These are phyloP conservation scores for Didymella arachidicola DNA, from an alignment of 2,329 filamentous ascomycete species.

Conservation along the genomic window DNA sequence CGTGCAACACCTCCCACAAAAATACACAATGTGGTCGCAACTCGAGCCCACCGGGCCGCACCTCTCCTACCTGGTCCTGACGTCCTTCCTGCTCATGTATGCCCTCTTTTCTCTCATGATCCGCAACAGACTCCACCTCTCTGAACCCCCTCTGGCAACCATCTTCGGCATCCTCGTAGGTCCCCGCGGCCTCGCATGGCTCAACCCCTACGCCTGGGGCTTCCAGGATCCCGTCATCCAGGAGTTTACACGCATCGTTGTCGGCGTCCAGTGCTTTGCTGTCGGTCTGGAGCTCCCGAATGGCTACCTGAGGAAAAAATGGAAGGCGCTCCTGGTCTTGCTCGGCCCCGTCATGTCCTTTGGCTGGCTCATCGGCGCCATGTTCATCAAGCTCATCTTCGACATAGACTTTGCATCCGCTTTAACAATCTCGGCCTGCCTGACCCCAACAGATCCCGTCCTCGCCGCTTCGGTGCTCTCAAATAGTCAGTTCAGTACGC, in stretches of 20 bases:
- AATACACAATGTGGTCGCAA: slow-evolving; percentile 51
- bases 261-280: slow-evolving; percentile 54
- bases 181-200: slow-evolving; percentile 50
- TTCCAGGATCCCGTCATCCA: slow-evolving; percentile 53
- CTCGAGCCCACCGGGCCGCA: slow-evolving; percentile 58
- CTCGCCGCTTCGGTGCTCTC: slow-evolving; percentile 62
- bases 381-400: slow-evolving; percentile 59
- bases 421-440: slow-evolving; percentile 61
- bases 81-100: slow-evolving; percentile 56
- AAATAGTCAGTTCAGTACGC: slow-evolving; percentile 61
- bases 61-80: slow-evolving; percentile 55
- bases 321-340: slow-evolving; percentile 59
- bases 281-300: slow-evolving; percentile 52
- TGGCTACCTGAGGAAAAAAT: slow-evolving; percentile 60
- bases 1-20: background rate
- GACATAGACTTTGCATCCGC: slow-evolving; percentile 56
- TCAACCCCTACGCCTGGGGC: slow-evolving; percentile 54
- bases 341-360: slow-evolving; percentile 62
- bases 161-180: slow-evolving; percentile 57
- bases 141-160: slow-evolving; percentile 58
- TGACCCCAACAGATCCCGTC: slow-evolving; percentile 66
- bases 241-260: slow-evolving; percentile 55
- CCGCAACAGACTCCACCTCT: slow-evolving; percentile 58
- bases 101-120: slow-evolving; percentile 57
- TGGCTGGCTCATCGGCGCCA: slow-evolving; percentile 58